These are phyloP conservation scores for Colletotrichum sp. DNA, from an alignment of 2,329 filamentous ascomycete genomes.

Conservation along the genomic window DNA sequence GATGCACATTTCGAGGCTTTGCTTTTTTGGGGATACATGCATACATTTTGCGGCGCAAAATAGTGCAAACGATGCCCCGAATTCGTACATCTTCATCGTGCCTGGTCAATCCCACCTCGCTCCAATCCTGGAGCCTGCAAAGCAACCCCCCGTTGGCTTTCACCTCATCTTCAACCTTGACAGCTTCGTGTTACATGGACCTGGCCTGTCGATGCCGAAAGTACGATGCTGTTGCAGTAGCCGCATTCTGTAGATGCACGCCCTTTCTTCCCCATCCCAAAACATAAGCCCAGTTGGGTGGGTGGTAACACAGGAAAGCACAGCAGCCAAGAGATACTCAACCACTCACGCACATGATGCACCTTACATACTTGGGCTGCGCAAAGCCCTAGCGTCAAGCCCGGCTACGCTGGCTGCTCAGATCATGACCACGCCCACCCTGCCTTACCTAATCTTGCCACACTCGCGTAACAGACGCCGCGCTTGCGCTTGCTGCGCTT, in stretches of 20 bases:
- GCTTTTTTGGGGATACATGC: background rate
- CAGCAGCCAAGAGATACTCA: background rate
- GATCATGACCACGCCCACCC: background rate
- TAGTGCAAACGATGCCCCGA: background rate
- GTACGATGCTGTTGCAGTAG: background rate
- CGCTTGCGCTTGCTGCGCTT: background rate
- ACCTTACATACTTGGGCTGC: background rate
- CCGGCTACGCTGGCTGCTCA: background rate
- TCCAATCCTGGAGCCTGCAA: background rate
- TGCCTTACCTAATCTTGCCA: background rate
- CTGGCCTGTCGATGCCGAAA: background rate
- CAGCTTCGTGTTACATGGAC: background rate
- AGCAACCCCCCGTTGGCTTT: background rate
- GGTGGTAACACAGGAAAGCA: background rate
- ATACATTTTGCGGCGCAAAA: background rate
- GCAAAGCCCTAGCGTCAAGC: constrained; percentile 6
- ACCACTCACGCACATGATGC: background rate
- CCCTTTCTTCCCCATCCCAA: background rate
- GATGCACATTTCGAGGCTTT: background rate
- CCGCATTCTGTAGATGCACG: background rate
- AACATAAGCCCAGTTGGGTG: background rate
- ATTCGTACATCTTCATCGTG: background rate
- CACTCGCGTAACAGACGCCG: background rate
- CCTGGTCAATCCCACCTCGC: background rate
- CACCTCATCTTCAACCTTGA: background rate